These are phyloP conservation scores for Wickerhamomyces sp. DNA, from an alignment of 1,139 yeast species.

Conservation along the genomic window DNA sequence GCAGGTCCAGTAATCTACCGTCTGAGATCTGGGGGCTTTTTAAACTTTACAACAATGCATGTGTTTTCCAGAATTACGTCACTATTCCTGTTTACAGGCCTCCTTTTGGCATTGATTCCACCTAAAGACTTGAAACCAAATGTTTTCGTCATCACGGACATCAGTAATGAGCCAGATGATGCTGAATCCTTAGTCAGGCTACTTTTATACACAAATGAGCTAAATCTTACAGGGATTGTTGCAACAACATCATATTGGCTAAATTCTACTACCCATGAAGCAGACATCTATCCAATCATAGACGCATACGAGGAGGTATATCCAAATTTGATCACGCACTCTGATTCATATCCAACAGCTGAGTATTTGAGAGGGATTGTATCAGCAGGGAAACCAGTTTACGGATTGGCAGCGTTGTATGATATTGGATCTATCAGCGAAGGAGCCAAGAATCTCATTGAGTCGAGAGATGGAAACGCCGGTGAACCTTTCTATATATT, in stretches of 20 bases:
- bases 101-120: slow-evolving; percentile 11
- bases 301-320: slow-evolving; percentile 26
- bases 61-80: no score
- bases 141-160: slow-evolving; percentile 26
- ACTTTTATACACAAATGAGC: slow-evolving; percentile 25
- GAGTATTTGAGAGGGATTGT: slow-evolving; percentile 22
- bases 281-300: slow-evolving; percentile 26
- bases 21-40: no score
- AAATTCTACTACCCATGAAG: slow-evolving; percentile 24
- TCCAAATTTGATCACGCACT: slow-evolving; percentile 22
- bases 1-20: no score
- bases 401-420: slow-evolving; percentile 22
- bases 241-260: slow-evolving; percentile 29
- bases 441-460: slow-evolving; percentile 24
- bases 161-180: slow-evolving; percentile 29
- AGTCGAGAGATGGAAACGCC: slow-evolving; percentile 17
- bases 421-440: slow-evolving; percentile 10
- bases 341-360: slow-evolving; percentile 22
- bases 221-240: slow-evolving; percentile 24
- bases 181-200: slow-evolving; percentile 26
- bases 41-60: no score
- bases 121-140: slow-evolving; percentile 24
- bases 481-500: slow-evolving; percentile 20
- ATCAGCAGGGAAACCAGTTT: slow-evolving; percentile 20
- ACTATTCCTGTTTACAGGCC: no score